Evolutionary conservation across 2,329 filamentous ascomycete genomes (phyloP), one percentile per base, ranked within the genome.

Genomic region (Akanthomyces dipterigenus): DNA sequence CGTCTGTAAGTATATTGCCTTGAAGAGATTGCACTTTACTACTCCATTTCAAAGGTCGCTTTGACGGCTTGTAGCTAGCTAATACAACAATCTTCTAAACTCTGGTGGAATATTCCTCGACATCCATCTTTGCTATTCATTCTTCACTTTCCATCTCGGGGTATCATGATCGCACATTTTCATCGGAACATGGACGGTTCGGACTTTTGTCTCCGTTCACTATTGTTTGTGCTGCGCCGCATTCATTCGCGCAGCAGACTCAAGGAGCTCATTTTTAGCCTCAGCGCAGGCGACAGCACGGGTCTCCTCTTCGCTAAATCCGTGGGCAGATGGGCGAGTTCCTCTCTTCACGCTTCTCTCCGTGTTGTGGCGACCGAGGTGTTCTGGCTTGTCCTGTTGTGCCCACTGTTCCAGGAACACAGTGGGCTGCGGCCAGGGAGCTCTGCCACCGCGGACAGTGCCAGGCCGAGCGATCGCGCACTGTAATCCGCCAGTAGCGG

Each of bases 221-320:
- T 70, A 62, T 45, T 68, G 63, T 28, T 67, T 69, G 59, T 36
- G 73, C 73, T 51, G 45, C 24, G 51, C 26, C 18, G 50, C 24
- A 11, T 40, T 38, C 59, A 61, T 50, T 26, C 43, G 22, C 16
- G 51, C 34, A 9, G 50, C 50, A 20, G 28, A 22, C n/a, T 73
- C 73, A 18, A 79, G 73, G 18, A 84, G 71, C 38, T 80, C 74
- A 63, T 68, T 71, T 75, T 84, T 84, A 31, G 74, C 75, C 40
- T 75, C 73, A 57, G 80, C 78, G 43, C 83, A 73, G 50, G 77
- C 75, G 62, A 69, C 70, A 18, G 70, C 70, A 43, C 74, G 71
- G 62, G 71, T 69, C 50, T 75, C 75, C 50, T 40, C 46, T 72
- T 69, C 62, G 72, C 68, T 42, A 8, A 22, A 12, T 22, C 49